Conservation (phyloP, 805 yeast species). For the Cyberlindnera galapagoensis region DNA sequence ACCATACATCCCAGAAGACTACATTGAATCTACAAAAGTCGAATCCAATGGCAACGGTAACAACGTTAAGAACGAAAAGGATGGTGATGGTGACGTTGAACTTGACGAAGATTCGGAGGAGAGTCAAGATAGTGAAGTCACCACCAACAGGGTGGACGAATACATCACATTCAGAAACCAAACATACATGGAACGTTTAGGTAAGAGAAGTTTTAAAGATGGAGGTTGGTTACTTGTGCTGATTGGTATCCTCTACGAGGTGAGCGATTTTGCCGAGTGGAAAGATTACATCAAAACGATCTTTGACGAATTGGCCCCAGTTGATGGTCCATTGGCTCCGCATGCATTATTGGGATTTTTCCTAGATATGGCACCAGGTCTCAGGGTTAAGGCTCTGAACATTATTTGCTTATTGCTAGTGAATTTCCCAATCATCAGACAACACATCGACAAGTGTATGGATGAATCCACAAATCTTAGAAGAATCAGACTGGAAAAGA, state of each 20-base stretch:
- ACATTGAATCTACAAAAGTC: too few species aligned
- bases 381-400: constrained; percentile 51
- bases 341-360: constrained; percentile 47
- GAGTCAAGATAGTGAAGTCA: constrained; percentile 4
- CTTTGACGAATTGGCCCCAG: constrained; percentile 53
- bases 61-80: constrained; percentile 12
- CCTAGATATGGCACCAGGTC: constrained; percentile 43
- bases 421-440: constrained; percentile 52
- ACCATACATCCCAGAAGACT: constrained; percentile 24
- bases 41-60: too few species aligned
- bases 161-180: constrained; percentile 49
- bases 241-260: constrained; percentile 62
- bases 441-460: constrained; percentile 59
- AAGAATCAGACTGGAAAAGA: constrained; percentile 58
- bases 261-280: constrained; percentile 52
- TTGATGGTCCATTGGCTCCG: constrained; percentile 41
- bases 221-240: constrained; percentile 82
- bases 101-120: constrained; percentile 15
- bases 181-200: constrained; percentile 74
- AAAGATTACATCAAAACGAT: constrained; percentile 42
- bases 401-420: constrained; percentile 59
- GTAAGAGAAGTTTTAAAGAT: constrained; percentile 68
- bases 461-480: constrained; percentile 58
- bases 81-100: constrained; percentile 12
- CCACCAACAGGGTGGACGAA: constrained; percentile 26